Conservation (phyloP, 2,329 filamentous ascomycete genomes). For the Juglanconis sp. region DNA sequence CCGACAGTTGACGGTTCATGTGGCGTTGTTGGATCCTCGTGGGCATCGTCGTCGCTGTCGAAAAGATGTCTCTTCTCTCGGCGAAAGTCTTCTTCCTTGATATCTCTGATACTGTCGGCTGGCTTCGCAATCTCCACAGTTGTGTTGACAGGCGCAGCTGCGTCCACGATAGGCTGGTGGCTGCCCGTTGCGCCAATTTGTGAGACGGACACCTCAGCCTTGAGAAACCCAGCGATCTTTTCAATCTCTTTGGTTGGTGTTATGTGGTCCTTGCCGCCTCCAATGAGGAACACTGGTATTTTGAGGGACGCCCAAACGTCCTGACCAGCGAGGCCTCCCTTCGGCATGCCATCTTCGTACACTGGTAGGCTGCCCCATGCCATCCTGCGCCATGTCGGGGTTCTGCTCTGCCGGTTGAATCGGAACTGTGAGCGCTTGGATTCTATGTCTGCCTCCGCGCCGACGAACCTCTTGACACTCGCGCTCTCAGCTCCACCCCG, state of each 20-base stretch:
- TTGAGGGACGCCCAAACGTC: conserved; percentile 70
- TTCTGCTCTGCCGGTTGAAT: conserved; percentile 81
- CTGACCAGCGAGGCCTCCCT: conserved; percentile 65
- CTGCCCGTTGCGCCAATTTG: conserved; percentile 14
- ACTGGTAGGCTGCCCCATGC: conserved; percentile 66
- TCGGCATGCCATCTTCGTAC: conserved; percentile 49
- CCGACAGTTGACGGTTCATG: conserved; percentile 36
- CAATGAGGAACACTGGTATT: conserved; percentile 74
- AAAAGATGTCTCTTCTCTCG: conserved; percentile 17
- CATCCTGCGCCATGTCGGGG: conserved; percentile 80
- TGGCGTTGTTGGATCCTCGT: conserved; percentile 45
- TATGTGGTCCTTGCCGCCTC: conserved; percentile 71
- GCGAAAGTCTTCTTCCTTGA: conserved; percentile 36
- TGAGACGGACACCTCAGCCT: conserved; percentile 21
- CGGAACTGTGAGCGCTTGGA: conserved; percentile 65
- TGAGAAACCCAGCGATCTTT: conserved; percentile 55
- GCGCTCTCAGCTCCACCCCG: conserved; percentile 73
- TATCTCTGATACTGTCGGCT: conserved; percentile 34
- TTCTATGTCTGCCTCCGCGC: conserved; percentile 60
- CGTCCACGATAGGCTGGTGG: conserved; percentile 37
- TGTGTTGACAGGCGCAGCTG: conserved; percentile 45
- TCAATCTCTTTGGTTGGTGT: conserved; percentile 69
- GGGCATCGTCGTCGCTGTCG: conserved; percentile 33
- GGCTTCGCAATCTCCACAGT: conserved; percentile 23
- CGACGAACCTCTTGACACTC: conserved; percentile 77